Evolutionary conservation across 2,329 filamentous ascomycete species (phyloP).

Genomic region (Xylaria sp.): DNA sequence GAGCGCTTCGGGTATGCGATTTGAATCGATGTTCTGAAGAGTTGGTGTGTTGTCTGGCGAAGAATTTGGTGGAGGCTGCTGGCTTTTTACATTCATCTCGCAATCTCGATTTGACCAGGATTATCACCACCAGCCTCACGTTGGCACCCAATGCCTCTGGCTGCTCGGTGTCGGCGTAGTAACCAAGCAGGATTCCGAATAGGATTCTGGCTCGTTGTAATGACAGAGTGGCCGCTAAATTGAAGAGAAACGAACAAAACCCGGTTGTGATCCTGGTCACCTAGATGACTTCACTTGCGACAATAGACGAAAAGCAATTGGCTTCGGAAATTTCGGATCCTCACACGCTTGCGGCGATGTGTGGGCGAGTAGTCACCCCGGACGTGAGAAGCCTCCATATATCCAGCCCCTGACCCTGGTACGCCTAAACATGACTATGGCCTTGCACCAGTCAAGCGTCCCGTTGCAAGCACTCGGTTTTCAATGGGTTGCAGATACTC

Average conservation of each 20-base stretch:
- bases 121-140: conserved; percentile 16
- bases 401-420: neutral
- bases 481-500: conserved; percentile 8
- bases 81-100: conserved; percentile 5
- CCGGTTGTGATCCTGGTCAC: too few relatives aligned
- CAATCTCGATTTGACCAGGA: conserved; percentile 12
- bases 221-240: neutral
- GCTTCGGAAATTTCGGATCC: neutral
- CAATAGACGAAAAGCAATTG: neutral
- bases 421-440: neutral
- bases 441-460: neutral
- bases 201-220: neutral
- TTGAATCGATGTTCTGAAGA: neutral
- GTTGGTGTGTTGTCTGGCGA: conserved; percentile 8
- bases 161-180: neutral
- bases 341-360: neutral
- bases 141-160: conserved; percentile 14
- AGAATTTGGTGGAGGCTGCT: neutral
- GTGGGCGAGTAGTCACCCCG: neutral
- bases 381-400: conserved; percentile 10
- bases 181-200: neutral
- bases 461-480: neutral
- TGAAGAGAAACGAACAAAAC: neutral
- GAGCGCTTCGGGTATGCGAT: neutral
- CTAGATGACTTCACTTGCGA: neutral